phyloP scores from a whole-genome alignment of 148 eudicot species.

The Camellia granthamiana region DNA sequence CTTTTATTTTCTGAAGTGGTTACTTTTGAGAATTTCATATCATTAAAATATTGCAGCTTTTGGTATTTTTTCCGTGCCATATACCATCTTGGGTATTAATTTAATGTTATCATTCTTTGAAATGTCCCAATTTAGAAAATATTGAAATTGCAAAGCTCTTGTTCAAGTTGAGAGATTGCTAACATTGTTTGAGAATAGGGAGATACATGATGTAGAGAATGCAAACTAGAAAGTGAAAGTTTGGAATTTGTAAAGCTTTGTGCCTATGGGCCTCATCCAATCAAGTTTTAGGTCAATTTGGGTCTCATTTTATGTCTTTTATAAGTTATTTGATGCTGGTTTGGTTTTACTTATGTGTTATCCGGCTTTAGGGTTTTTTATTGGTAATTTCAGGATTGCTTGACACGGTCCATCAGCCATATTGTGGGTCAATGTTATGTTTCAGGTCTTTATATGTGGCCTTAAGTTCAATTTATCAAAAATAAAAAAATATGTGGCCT shows the following conservation, averaged over 20 bases:
- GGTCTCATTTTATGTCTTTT: background rate
- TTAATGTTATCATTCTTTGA: background rate
- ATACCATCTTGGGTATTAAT: background rate
- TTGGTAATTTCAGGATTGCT: too few species aligned
- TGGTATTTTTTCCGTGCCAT: background rate
- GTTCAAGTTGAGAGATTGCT: background rate
- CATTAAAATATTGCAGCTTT: background rate
- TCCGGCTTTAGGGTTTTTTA: too few species aligned
- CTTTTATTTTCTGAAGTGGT: background rate
- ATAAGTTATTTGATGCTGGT: background rate
- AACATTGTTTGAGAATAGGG: background rate
- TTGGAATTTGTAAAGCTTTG: background rate
- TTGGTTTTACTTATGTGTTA: background rate
- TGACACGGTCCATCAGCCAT: too few species aligned
- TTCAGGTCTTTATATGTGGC: too few species aligned
- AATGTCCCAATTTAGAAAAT: background rate
- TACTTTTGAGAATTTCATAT: background rate
- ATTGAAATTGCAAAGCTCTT: background rate
- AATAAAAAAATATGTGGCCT: too few species aligned
- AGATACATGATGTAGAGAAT: background rate
- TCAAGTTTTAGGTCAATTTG: constrained; percentile 2
- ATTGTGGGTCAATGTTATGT: too few species aligned
- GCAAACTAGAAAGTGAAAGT: background rate
- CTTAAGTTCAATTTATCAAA: too few species aligned
- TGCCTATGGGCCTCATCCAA: background rate